phyloP scores from a whole-genome alignment of 2,329 filamentous ascomycete species.

The Aspergillus sp. region DNA sequence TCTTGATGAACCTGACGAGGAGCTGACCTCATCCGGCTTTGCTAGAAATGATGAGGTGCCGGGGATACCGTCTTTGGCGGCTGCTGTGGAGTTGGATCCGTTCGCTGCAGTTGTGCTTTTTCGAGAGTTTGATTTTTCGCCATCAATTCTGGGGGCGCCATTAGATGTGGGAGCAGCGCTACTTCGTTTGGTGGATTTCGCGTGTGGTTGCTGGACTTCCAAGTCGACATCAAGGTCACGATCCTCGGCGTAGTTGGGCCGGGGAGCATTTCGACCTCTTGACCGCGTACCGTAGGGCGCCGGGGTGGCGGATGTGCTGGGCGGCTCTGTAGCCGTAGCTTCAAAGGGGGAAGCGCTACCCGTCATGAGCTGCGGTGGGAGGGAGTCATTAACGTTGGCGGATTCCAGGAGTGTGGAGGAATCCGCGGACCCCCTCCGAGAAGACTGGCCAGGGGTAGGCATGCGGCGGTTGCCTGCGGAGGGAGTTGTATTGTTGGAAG shows the following conservation, averaged over 20 bases:
- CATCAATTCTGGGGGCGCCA: conserved; percentile 42
- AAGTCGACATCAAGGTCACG: conserved; percentile 89
- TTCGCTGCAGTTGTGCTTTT: conserved; percentile 45
- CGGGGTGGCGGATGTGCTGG: conserved; percentile 55
- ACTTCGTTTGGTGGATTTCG: conserved; percentile 39
- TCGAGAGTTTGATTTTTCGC: conserved; percentile 47
- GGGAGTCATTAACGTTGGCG: conserved; percentile 40
- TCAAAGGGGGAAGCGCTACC: conserved; percentile 49
- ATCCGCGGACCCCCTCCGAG: conserved; percentile 29
- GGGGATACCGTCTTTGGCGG: conserved; percentile 55
- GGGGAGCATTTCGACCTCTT: conserved; percentile 80
- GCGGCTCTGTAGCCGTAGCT: conserved; percentile 39
- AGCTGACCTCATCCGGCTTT: conserved; percentile 48
- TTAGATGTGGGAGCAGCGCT: conserved; percentile 30
- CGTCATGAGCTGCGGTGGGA: conserved; percentile 51
- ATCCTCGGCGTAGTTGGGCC: conserved; percentile 95
- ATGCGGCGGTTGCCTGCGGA: conserved; percentile 25
- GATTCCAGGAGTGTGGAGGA: conserved; percentile 26
- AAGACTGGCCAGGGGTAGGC: conserved; percentile 43
- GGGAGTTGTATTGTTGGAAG: conserved; percentile 24
- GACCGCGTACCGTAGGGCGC: conserved; percentile 91
- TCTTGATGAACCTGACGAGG: conserved; percentile 62
- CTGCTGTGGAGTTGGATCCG: conserved; percentile 29
- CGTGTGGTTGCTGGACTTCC: conserved; percentile 57
- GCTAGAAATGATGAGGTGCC: conserved; percentile 64